Base-by-base conservation (phyloP, 2,329 filamentous ascomycete genomes). In the Sarocladium kiliense region DNA sequence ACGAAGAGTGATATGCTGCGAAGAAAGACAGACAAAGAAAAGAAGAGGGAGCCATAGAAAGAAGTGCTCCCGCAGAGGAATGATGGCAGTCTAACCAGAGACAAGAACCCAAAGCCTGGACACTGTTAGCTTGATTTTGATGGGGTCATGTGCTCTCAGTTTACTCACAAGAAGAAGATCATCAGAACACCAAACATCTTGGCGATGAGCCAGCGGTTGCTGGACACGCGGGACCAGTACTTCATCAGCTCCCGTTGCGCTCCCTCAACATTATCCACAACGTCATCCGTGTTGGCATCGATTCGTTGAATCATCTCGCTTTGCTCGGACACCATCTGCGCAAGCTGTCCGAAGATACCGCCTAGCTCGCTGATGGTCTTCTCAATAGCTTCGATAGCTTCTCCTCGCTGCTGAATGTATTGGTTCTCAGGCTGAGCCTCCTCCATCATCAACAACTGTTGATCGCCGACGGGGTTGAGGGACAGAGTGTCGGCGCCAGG, bases 271-370 rank as follows among this genome's bases (percentile, higher is more conserved):
- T 99, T 99, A 66, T 97, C 93, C 55, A 99, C 93, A 5, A 99
- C 91, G 64, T 97, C 92, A 66, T 99, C 94, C 1, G 93, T 97
- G 71, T 97, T 97, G 61, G 93, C 93, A 65, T 97, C 93, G 66
- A 97, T 97, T 51, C 93, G 81, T 72, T 97, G 91, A 61, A 99
- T 96, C 88, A 96, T 96, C 72, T 97, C 94, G 58, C 89, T 91
- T 74, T 99, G 94, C 70, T 99, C 93, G 55, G 88, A 91, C 27
- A 99, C 94, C 94, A 99, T 97, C 62, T 90, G 86, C 34, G 94
- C 93, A 51, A 99, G 76, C 71, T 99, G 93, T 9, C 91, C 90
- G 68, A 97, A 97, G 59, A 97, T 97, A 53, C 76, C 76, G 26
- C 94, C 94, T 1, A 99, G 78, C 69, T 99, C 94, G 59, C 84